Base-by-base conservation (phyloP, 495 filamentous ascomycete species). In the Xylaria telfairii region DNA sequence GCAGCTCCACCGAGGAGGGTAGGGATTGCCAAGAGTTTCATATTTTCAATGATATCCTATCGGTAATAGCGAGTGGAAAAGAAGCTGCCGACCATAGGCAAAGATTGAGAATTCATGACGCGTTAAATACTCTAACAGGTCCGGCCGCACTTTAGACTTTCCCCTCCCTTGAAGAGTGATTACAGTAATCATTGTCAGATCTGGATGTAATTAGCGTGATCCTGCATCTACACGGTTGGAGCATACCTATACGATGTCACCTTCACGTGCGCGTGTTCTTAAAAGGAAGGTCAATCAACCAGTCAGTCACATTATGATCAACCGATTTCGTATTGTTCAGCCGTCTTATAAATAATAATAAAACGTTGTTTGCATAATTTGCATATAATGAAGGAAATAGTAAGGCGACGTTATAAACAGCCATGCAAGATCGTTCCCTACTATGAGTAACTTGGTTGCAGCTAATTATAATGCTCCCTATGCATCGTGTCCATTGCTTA, bases 151-250 rank as follows among this genome's bases (percentile, higher is more conserved):
- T 26, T 28, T 15, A 46, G 7, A 46, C 24, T 7, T 44, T 46
- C 21, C 17, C 12, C 5, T 24, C 24, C 21, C n/a, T 19, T 47
- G 21, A 46, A 63, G 60, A 63, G 41, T 32, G 13, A 41, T 30
- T 28, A 63, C 41, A 63, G 60, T 63, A 63, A 63, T 63, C 60
- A 63, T 47, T 1, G 41, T 46, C 60, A 63, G 41, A 46, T 63
- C 41, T 19, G 5, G 41, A 12, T 39, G 60, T 30, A 32, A 21
- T 32, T 60, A 21, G 32, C 42, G 59, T 61, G 34, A 41, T 41
- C 59, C 59, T 63, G 41, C 60, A 46, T 47, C 41, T 46, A 63
- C 26, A n/a, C 26, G 41, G 39, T 44, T 63, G 60, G n/a, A 32
- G 37, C n/a, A 17, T 26, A 12, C 10, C 37, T 24, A 63, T 63